A percentile compares a stretch with the other conserved stretches of the same genome.
phyloP scores from a whole-genome alignment of 768 basidiomycete species.

The Kwoniella shandongensis region DNA sequence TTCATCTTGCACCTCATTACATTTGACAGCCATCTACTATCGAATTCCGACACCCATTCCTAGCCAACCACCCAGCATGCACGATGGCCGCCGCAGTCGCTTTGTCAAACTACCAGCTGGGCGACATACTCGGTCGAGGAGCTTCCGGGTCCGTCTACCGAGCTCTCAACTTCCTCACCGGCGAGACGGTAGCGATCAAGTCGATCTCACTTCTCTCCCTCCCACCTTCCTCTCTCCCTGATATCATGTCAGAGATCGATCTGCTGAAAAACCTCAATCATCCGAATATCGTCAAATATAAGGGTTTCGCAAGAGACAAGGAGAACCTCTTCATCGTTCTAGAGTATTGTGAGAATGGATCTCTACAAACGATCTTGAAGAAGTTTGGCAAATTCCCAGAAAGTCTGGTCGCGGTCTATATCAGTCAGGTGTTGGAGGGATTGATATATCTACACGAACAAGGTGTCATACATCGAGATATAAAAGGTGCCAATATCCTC shows the following conservation, averaged over 20 bases:
- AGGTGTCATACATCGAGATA: constrained; percentile 98
- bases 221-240: constrained; percentile 85
- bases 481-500: constrained; percentile 97
- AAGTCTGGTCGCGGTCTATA: constrained; percentile 91
- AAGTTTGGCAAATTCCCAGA: constrained; percentile 99
- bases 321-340: constrained; percentile 95
- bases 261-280: constrained; percentile 95
- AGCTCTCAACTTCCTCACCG: constrained; percentile 87
- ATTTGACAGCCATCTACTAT: too few relatives aligned
- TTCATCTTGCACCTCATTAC: too few relatives aligned
- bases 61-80: constrained; percentile 3
- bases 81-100: constrained; percentile 33
- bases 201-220: constrained; percentile 94
- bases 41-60: too few relatives aligned
- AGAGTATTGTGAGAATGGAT: constrained; percentile 98
- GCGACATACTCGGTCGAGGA: constrained; percentile 92
- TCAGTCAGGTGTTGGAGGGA: constrained; percentile 92
- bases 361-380: constrained; percentile 90
- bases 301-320: constrained; percentile 92
- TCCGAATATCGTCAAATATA: constrained; percentile 97
- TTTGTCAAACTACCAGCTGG: constrained; percentile 66
- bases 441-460: constrained; percentile 97
- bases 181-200: constrained; percentile 98
- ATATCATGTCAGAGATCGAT: constrained; percentile 97
- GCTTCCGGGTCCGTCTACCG: constrained; percentile 97